phyloP scores from a whole-genome alignment of 129 eudicot genomes.

The Solidago caesia region DNA sequence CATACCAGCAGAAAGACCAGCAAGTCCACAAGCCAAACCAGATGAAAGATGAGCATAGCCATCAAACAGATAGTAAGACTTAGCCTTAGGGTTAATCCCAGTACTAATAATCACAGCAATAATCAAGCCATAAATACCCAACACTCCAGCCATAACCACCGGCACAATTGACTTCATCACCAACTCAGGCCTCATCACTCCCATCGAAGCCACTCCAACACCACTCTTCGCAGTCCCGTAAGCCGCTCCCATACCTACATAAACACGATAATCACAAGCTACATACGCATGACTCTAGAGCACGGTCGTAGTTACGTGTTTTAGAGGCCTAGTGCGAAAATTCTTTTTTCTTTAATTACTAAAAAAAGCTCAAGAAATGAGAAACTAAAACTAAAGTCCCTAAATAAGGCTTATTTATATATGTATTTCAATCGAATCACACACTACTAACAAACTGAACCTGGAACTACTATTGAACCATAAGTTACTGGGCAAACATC shows the following conservation, averaged over 20 bases:
- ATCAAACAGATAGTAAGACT: slow-evolving; percentile 73
- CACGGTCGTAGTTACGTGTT: background rate
- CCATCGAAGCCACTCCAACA: slow-evolving; percentile 80
- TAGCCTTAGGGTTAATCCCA: slow-evolving; percentile 66
- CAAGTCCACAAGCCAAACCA: slow-evolving; percentile 91
- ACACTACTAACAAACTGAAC: too few species aligned
- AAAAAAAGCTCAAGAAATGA: too few species aligned
- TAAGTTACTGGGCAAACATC: too few species aligned
- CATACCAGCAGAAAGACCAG: slow-evolving; percentile 92
- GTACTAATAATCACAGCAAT: slow-evolving; percentile 42
- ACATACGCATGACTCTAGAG: background rate
- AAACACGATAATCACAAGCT: background rate
- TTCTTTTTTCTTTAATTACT: too few species aligned
- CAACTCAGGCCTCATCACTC: slow-evolving; percentile 77
- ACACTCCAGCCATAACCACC: slow-evolving; percentile 77
- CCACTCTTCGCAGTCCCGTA: slow-evolving; percentile 88
- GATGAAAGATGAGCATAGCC: slow-evolving; percentile 87
- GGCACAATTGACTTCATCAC: slow-evolving; percentile 83
- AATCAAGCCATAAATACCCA: slow-evolving; percentile 52
- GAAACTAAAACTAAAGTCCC: too few species aligned
- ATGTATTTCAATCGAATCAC: too few species aligned
- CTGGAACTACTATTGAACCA: too few species aligned
- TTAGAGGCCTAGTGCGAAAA: too few species aligned
- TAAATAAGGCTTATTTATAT: too few species aligned
- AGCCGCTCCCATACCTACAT: slow-evolving; percentile 87